Base-by-base conservation (phyloP, 257 asterid genomes). In the Salvia miltiorrhiza region DNA sequence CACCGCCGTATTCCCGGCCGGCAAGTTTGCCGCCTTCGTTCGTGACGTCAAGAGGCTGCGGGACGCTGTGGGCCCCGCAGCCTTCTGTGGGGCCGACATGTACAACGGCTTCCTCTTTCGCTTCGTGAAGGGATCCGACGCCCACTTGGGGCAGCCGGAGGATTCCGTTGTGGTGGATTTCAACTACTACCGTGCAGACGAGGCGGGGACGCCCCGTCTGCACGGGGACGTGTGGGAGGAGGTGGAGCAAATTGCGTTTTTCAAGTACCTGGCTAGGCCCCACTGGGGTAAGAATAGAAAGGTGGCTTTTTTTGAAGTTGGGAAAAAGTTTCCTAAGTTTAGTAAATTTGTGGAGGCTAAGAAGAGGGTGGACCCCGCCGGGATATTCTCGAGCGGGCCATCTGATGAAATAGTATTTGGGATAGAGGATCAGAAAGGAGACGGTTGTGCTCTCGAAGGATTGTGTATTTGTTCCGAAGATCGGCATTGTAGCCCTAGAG, bases 201-300 rank as follows among this genome's bases (percentile, higher is more conserved):
- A 88, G 1, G 77, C 72, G 0, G 9, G 10, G n/a, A 74, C 82
- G 0, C 96, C 96, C 2, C 76, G 97, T 7, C 8, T 89, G 65
- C 76, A 86, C 40, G 80, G 82, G 39, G 95, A 89, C 3, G 76
- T 90, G 9, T 87, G 89, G 91, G 98, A 92, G 24, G 98, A 90
- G 44, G 77, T 86, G n/a, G 98, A 92, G 70, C 98, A 92, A 37
- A 83, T 90, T 73, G 98, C 97, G 5, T 87, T 92, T 39, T 50
- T 88, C 7, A 92, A 86, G 74, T 73, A 89, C 9, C 72, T 69
- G 33, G 98, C 88, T 0, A 84, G 66, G 74, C 97, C 97, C 1
- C 98, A 92, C 62, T 92, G 98, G 98, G 98, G 71, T 9, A 92
- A 92, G 77, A 92, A 92, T 32, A 78, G 98, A 58, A 81, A 85